These are phyloP conservation scores for Colletotrichum echinochloae DNA, from an alignment of 2,329 filamentous ascomycete species.

Conservation along the genomic window DNA sequence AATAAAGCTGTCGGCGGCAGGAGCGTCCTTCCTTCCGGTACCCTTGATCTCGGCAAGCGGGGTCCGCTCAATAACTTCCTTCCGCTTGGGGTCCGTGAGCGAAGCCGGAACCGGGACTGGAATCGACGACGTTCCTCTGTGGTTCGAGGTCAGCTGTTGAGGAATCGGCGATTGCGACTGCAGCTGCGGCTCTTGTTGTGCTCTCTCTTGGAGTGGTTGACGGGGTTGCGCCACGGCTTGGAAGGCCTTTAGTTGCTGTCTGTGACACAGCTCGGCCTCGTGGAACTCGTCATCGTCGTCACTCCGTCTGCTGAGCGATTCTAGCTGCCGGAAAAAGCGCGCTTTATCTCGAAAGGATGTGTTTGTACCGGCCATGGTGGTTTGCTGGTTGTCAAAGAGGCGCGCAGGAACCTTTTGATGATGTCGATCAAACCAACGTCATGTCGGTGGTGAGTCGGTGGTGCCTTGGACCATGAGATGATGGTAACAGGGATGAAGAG, in stretches of 20 bases:
- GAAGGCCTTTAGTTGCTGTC: conserved; percentile 21
- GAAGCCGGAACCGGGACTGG: conserved; percentile 27
- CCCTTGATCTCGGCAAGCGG: conserved; percentile 44
- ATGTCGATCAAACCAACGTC: conserved; percentile 2
- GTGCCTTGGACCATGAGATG: conserved; percentile 10
- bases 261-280: conserved; percentile 42
- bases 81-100: conserved; percentile 13
- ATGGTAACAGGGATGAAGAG: neutral
- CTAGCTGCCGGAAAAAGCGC: conserved; percentile 60
- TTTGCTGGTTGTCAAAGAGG: conserved; percentile 3
- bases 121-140: conserved; percentile 34
- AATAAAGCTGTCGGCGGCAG: conserved; percentile 43
- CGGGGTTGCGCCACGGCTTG: conserved; percentile 18
- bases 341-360: conserved; percentile 55
- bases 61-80: conserved; percentile 43
- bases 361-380: conserved; percentile 42
- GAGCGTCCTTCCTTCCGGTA: conserved; percentile 26
- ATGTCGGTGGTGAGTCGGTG: conserved; percentile 26
- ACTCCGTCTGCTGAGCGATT: conserved; percentile 44
- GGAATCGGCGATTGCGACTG: neutral
- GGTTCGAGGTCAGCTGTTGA: conserved; percentile 6
- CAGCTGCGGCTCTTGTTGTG: conserved; percentile 6
- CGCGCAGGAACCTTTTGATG: conserved; percentile 15
- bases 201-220: conserved; percentile 33
- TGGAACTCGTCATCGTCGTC: conserved; percentile 48